Evolutionary conservation across 2,329 filamentous ascomycete genomes (phyloP).

Genomic region (Epichloe gansuensis): DNA sequence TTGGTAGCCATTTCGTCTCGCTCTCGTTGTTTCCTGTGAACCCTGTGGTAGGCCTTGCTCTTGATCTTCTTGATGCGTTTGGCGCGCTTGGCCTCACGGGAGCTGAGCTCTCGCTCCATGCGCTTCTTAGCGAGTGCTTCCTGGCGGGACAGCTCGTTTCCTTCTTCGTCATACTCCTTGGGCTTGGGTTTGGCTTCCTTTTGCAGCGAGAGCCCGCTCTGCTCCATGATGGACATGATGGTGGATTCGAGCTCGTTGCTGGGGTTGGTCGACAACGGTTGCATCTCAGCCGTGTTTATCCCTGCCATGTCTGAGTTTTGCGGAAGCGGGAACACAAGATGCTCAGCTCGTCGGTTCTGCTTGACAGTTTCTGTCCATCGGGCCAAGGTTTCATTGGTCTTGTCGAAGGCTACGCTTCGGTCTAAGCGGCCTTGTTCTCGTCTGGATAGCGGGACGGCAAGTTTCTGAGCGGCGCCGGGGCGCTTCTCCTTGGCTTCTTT

Average conservation of each 20-base stretch:
- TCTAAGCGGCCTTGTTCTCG: conserved; percentile 79
- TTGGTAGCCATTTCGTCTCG: conserved; percentile 40
- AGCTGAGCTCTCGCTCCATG: conserved; percentile 70
- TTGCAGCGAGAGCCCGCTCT: conserved; percentile 61
- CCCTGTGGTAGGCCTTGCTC: conserved; percentile 84
- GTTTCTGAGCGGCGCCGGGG: conserved; percentile 45
- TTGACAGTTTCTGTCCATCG: conserved; percentile 95
- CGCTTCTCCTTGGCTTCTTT: conserved; percentile 44
- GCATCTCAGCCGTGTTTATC: conserved; percentile 49
- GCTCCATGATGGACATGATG: conserved; percentile 79
- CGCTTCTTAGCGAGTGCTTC: conserved; percentile 64
- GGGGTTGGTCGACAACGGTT: conserved; percentile 50
- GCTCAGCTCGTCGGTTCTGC: conserved; percentile 81
- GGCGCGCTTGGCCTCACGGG: conserved; percentile 75
- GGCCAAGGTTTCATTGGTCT: conserved; percentile 81
- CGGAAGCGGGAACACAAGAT: conserved; percentile 75
- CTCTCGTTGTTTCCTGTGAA: conserved; percentile 66
- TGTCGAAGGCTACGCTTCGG: conserved; percentile 71
- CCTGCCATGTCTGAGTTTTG: conserved; percentile 54
- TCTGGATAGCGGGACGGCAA: conserved; percentile 72
- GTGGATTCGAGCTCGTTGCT: conserved; percentile 74
- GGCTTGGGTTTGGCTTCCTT: conserved; percentile 36
- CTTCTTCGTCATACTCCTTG: conserved; percentile 55
- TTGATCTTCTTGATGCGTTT: conserved; percentile 99
- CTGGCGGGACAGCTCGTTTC: conserved; percentile 59